Base-by-base conservation (phyloP, 192 early-diverging fungal species). In the Kickxella alabastrina region DNA sequence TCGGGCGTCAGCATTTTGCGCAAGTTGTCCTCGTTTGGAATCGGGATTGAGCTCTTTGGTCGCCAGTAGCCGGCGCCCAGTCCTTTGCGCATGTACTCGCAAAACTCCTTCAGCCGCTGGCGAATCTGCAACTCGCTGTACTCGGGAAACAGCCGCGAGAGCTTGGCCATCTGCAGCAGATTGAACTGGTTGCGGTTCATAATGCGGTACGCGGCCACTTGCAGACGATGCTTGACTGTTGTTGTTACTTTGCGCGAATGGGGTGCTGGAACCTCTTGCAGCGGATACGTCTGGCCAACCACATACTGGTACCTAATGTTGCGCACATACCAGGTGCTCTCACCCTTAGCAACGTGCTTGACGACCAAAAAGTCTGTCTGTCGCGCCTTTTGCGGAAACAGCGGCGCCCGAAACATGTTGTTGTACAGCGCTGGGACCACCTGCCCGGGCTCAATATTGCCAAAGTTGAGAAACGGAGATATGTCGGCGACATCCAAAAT, bases 41-140 rank as follows among this genome's bases (percentile, higher is more conserved):
- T 64, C 5, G 74, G 69, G 13, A 83, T 74, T 17, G 63, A 79
- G 24, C 77, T 78, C 62, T 96, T 95, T 24, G 90, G 66, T 50
- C 89, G 87, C 94, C 95, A 99, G 62, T 86, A 93, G 13, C 93
- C 94, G 32, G 86, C 88, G 36, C 88, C 87, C 43, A 87, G 76
- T 0, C 80, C 83, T 63, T 91, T 91, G 40, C 89, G 85, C 59
- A 89, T 87, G 54, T 90, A 94, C 71, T 97, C 92, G 26, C 89
- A 84, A 78, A 99, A 95, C 72, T 99, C 96, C 82, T 97, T 93
- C 8, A 99, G 75, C 39, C 91, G 83, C 66, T 92, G 88, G 15
- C 89, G 78, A n/a, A 99, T 82, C 49, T 92, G 87, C 38, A 83
- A 59, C 49, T 97, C 94, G 22, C 72, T 79, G 59, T 91, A 91